Conservation (phyloP, 768 basidiomycete species). For the Filobasidium wieringae region DNA sequence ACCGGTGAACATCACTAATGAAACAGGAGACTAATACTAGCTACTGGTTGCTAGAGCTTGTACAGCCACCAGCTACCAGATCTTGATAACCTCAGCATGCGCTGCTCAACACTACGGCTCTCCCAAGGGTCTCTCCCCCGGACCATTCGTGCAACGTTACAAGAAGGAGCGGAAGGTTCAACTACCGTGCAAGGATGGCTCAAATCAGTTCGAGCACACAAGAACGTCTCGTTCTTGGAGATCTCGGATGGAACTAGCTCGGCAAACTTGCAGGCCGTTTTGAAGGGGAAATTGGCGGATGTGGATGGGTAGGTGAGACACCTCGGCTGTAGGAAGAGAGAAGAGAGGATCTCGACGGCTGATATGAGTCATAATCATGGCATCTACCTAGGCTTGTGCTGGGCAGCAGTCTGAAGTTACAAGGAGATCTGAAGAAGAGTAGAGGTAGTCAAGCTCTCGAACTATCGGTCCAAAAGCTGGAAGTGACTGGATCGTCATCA, state of each 20-base stretch:
- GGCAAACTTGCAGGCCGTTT: conserved; percentile 65
- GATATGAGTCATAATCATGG: neutral
- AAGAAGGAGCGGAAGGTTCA: neutral
- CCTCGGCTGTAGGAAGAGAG: neutral
- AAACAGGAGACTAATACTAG: too few species aligned
- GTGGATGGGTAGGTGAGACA: conserved; percentile 12
- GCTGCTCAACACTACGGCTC: too few species aligned
- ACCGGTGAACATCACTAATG: too few species aligned
- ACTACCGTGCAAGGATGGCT: conserved; percentile 66
- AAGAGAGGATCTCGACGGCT: neutral
- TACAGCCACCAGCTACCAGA: too few species aligned
- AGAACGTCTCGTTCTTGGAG: conserved; percentile 66
- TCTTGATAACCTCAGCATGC: too few species aligned
- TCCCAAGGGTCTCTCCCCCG: too few species aligned
- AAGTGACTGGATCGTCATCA: conserved; percentile 50
- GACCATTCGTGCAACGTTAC: neutral
- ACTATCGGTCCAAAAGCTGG: conserved; percentile 45
- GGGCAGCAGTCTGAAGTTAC: conserved; percentile 49
- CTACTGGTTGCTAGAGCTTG: too few species aligned
- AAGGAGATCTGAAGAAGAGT: conserved; percentile 45
- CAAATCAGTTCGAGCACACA: conserved; percentile 71
- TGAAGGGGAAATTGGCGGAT: conserved; percentile 41
- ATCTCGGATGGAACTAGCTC: conserved; percentile 67
- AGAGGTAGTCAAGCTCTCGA: conserved; percentile 50
- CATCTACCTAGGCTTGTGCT: neutral